These are phyloP conservation scores for Nyctanthes arbortristis DNA, from an alignment of 257 asterid species.

Conservation along the genomic window DNA sequence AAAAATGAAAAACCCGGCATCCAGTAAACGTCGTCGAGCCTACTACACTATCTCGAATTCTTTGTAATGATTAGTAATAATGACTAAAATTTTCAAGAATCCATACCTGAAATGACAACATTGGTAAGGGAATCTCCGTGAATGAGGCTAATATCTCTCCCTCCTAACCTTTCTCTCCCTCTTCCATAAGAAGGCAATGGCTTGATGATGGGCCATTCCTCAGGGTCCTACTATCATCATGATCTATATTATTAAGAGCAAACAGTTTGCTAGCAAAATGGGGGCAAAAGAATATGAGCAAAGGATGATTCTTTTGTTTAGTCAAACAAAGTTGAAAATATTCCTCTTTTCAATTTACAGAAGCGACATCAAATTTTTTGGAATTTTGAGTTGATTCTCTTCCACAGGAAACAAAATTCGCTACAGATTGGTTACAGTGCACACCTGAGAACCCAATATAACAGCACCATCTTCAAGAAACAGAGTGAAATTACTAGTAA, in stretches of 20 bases:
- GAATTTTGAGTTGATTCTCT: not conserved
- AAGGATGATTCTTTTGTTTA: too few relatives aligned
- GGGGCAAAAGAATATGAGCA: too few relatives aligned
- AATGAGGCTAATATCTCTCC: conserved; percentile 90
- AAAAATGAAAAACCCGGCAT: not conserved
- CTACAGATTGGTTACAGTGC: too few relatives aligned
- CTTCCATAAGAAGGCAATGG: conserved; percentile 94
- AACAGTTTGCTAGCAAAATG: too few relatives aligned
- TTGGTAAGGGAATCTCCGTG: conserved; percentile 73
- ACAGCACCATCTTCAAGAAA: conserved; percentile 75
- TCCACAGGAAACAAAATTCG: not conserved
- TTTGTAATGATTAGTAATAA: conserved; percentile 12
- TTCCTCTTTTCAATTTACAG: too few relatives aligned
- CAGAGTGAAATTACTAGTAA: conserved; percentile 85
- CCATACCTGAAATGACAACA: conserved; percentile 82
- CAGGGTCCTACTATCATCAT: conserved; percentile 63
- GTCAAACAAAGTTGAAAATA: too few relatives aligned
- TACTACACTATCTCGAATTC: too few relatives aligned
- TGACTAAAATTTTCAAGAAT: not conserved
- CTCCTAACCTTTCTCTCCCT: conserved; percentile 94
- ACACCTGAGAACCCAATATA: conserved; percentile 93
- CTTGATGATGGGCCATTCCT: conserved; percentile 85
- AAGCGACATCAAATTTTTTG: not conserved
- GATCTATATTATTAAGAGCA: not conserved
- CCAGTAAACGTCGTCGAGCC: not conserved